Conservation (phyloP, 768 basidiomycete genomes). For the Boletus fagicola region DNA sequence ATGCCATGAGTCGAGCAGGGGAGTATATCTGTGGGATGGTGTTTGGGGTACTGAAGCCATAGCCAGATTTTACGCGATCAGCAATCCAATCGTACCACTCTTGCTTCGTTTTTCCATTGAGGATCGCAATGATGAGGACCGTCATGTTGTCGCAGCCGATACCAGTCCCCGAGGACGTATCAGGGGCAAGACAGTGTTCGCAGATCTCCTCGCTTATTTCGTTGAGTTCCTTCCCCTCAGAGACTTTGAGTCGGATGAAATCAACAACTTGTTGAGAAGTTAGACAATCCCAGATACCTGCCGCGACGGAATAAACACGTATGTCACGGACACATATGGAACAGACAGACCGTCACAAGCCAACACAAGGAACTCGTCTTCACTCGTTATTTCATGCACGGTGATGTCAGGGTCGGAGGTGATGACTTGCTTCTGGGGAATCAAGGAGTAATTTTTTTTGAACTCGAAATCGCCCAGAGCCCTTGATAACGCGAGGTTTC, state of each 20-base stretch:
- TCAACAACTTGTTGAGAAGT: constrained; percentile 91
- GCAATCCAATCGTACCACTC: constrained; percentile 92
- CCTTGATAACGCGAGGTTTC: constrained; percentile 92
- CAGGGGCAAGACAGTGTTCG: constrained; percentile 91
- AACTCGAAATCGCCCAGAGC: constrained; percentile 98
- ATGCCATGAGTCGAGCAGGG: constrained; percentile 58
- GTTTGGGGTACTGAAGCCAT: constrained; percentile 78
- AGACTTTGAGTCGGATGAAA: constrained; percentile 77
- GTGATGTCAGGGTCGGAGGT: constrained; percentile 93
- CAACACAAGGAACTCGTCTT: constrained; percentile 95
- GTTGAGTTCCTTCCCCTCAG: constrained; percentile 71
- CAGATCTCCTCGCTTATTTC: constrained; percentile 90
- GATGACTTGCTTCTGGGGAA: constrained; percentile 90
- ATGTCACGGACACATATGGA: neutral
- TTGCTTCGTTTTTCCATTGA: constrained; percentile 83
- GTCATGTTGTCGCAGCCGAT: constrained; percentile 99
- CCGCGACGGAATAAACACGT: neutral
- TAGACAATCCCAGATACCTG: constrained; percentile 98
- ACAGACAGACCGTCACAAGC: constrained; percentile 86
- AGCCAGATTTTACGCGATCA: constrained; percentile 71
- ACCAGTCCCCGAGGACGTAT: constrained; percentile 84
- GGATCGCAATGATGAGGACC: constrained; percentile 82
- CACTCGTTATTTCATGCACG: constrained; percentile 73
- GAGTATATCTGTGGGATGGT: constrained; percentile 76
- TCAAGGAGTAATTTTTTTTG: constrained; percentile 84